phyloP scores from a whole-genome alignment of 768 basidiomycete species.

The Pisolithus albus region DNA sequence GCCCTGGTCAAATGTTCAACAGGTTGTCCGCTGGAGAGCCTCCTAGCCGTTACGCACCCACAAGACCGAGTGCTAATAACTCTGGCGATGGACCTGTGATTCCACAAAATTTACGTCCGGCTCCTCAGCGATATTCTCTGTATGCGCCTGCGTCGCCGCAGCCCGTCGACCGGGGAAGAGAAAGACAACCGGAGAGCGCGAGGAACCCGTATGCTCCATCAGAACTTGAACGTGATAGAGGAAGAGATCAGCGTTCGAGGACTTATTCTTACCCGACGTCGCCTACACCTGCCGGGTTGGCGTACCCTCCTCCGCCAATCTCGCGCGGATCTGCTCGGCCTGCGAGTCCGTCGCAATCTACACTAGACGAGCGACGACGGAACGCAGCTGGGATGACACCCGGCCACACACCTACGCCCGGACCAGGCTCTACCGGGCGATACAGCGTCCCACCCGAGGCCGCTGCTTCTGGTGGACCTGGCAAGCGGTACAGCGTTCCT shows the following conservation, averaged over 20 bases:
- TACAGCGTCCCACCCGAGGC: constrained; percentile 2
- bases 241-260: background rate
- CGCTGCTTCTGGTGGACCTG: constrained; percentile 6
- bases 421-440: constrained; percentile 4
- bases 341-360: constrained; percentile 9
- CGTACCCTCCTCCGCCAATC: constrained; percentile 24
- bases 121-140: constrained; percentile 8
- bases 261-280: constrained; percentile 20
- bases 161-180: constrained; percentile 11
- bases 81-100: constrained; percentile 18
- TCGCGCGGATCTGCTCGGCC: constrained; percentile 14
- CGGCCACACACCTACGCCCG: constrained; percentile 8
- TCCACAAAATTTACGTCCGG: constrained; percentile 8
- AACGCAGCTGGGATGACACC: constrained; percentile 23
- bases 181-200: constrained; percentile 8
- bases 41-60: constrained; percentile 9
- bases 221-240: background rate
- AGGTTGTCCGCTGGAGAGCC: constrained; percentile 7
- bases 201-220: background rate
- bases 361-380: constrained; percentile 21
- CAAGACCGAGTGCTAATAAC: background rate
- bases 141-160: constrained; percentile 9
- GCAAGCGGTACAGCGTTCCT: background rate
- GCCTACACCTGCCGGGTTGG: constrained; percentile 19
- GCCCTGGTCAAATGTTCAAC: constrained; percentile 11